Conservation (phyloP, 371 early-diverging fungal species). For the Caulochytrium protostelioides region DNA sequence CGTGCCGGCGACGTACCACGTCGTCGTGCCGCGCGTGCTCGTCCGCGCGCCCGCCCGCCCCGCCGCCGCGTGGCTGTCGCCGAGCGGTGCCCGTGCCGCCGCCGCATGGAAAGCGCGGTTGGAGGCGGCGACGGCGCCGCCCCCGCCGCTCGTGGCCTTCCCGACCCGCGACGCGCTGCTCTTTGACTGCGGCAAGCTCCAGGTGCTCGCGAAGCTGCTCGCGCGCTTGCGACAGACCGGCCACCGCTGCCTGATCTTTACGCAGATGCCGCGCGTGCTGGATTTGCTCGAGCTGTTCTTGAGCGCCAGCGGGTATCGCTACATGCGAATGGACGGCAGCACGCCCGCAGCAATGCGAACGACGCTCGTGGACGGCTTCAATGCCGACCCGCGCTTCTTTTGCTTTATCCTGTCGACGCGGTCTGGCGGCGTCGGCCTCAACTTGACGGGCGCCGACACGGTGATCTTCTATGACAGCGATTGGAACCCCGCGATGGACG, state of each 20-base stretch:
- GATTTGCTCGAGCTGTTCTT: conserved; percentile 14
- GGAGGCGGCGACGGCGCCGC: no score
- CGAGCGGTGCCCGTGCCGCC: no score
- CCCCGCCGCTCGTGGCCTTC: no score
- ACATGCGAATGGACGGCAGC: conserved; percentile 50
- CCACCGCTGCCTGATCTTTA: conserved; percentile 77
- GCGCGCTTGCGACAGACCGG: conserved; percentile 46
- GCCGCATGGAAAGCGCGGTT: no score
- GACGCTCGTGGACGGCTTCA: conserved; percentile 67
- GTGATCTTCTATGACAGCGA: conserved; percentile 90
- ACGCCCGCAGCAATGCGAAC: conserved; percentile 67
- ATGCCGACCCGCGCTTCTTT: conserved; percentile 53
- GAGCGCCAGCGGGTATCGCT: conserved; percentile 9
- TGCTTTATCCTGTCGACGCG: conserved; percentile 79
- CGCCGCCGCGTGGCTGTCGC: no score
- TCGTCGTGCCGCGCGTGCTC: no score
- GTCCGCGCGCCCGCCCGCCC: no score
- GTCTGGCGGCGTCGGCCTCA: conserved; percentile 92
- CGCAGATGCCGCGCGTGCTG: conserved; percentile 34
- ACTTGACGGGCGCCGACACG: conserved; percentile 85
- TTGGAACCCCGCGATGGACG: conserved; percentile 84
- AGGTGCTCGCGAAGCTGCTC: conserved; percentile 55
- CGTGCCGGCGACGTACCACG: no score
- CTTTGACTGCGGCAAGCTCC: conserved; percentile 73
- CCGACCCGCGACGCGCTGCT: no score